These are phyloP conservation scores for Herpetomonas tarakana DNA, from an alignment of 208 protist genomes.

Conservation along the genomic window DNA sequence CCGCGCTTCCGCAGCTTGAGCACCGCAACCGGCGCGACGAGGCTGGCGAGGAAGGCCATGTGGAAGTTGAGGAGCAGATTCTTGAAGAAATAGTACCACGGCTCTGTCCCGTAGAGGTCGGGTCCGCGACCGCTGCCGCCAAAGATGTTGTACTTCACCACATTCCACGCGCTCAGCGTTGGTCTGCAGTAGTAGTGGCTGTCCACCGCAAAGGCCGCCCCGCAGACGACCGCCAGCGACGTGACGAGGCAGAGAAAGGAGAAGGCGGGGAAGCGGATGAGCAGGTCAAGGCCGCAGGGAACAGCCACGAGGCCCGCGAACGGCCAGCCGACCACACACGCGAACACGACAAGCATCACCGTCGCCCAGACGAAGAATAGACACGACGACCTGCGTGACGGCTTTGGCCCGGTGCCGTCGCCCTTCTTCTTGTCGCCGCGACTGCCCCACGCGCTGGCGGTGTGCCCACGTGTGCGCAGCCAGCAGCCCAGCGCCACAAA, in stretches of 20 bases:
- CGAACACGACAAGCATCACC: conserved; percentile 46
- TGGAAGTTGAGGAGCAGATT: conserved; percentile 95
- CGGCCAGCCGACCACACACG: conserved; percentile 85
- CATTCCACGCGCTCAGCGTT: conserved; percentile 43
- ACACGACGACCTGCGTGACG: conserved; percentile 1
- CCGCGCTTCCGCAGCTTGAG: conserved; percentile 9
- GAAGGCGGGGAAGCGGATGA: conserved; percentile 35
- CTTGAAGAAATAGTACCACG: conserved; percentile 90
- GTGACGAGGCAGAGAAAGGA: conserved; percentile 19
- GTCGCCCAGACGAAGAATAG: conserved; percentile 23
- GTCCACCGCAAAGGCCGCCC: conserved; percentile 27
- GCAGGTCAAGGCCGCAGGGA: conserved; percentile 78
- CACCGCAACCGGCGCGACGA: conserved; percentile 39
- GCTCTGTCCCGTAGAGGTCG: conserved; percentile 92
- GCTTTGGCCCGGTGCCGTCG: not conserved
- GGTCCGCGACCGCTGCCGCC: conserved; percentile 48
- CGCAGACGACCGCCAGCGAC: conserved; percentile 19
- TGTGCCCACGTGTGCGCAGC: conserved; percentile 32
- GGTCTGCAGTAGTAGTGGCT: conserved; percentile 48
- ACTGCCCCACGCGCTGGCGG: not conserved
- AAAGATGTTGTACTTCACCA: conserved; percentile 67
- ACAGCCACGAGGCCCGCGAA: conserved; percentile 81
- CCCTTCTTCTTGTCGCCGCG: not conserved
- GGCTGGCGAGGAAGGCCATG: conserved; percentile 70
- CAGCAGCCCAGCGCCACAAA: conserved; percentile 60